A percentile compares a stretch with the other conserved stretches of the same genome.
phyloP scores from a whole-genome alignment of 108 stramenopile species.

The Skeletonema costatum region DNA sequence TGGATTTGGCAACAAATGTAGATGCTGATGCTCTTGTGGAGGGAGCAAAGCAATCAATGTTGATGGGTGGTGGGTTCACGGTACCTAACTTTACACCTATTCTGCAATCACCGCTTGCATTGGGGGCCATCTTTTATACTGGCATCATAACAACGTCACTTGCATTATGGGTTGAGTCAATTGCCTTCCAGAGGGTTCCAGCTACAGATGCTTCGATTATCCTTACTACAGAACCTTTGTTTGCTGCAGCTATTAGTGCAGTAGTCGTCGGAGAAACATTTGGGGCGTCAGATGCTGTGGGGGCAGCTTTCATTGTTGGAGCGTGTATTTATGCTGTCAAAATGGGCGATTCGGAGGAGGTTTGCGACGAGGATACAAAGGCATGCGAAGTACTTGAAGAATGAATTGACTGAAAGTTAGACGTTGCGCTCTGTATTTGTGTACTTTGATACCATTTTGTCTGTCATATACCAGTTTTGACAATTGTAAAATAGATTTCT shows the following conservation, averaged over 20 bases:
- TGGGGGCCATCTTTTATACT: slow-evolving; percentile 67
- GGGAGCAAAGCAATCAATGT: slow-evolving; percentile 3
- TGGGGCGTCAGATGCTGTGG: slow-evolving; percentile 64
- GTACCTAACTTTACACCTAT: slow-evolving; percentile 67
- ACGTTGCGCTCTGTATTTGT: background rate
- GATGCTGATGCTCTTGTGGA: slow-evolving; percentile 5
- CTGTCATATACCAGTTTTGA: background rate
- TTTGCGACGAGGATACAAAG: slow-evolving; percentile 32
- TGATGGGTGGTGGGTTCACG: slow-evolving; percentile 3
- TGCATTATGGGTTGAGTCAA: slow-evolving; percentile 71
- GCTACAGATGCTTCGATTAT: slow-evolving; percentile 78
- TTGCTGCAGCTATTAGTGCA: slow-evolving; percentile 64
- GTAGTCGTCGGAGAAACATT: slow-evolving; percentile 71
- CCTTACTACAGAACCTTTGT: slow-evolving; percentile 75
- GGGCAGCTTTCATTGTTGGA: slow-evolving; percentile 66
- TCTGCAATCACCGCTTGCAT: slow-evolving; percentile 53
- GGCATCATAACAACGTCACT: slow-evolving; percentile 72
- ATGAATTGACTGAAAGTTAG: background rate
- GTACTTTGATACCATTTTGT: background rate
- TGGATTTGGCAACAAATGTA: slow-evolving; percentile 8
- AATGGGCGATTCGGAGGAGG: slow-evolving; percentile 40
- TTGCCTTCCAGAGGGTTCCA: slow-evolving; percentile 69
- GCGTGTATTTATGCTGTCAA: slow-evolving; percentile 64
- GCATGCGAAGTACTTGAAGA: slow-evolving; percentile 22
- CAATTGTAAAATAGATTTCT: background rate